Evolutionary conservation across 1,284 basidiomycete genomes (phyloP), one percentile per base, ranked within the genome.

Genomic region (Moesziomyces parantarcticus): DNA sequence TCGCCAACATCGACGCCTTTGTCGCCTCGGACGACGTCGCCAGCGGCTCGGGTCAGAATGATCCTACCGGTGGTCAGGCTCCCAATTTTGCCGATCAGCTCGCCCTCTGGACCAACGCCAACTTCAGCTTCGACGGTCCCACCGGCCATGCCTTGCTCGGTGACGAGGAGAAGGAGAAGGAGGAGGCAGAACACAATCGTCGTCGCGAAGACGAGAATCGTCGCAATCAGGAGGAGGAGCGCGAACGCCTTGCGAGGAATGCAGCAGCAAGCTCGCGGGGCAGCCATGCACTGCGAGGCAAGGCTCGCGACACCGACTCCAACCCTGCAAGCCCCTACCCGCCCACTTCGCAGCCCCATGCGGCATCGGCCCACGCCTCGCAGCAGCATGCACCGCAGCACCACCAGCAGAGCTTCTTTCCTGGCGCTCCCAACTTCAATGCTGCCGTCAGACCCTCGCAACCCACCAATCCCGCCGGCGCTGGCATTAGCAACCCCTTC

Each of bases 91-190:
- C 81, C 34, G 81, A 83, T 40, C 82, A 83, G 54, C 75, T 83
- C 6, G 79, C 79, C 7, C 73, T 83, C 3, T 83, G 82, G 82
- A 83, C 81, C 44, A 83, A 81, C 41, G 81, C 81, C 45, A 82
- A 78, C 59, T 83, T 83, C 60, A 78, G 69, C 56, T 83, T 83
- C 51, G 82, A 83, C 42, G 81, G 81, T 14, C 81, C 82, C 22
- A 82, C 81, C 22, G 82, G 82, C 11, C 81, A 82, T 46, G 82
- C 82, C 5, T 57, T 83, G 47, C 66, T 83, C 26, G 80, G 72
- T 23, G 81, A 83, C 40, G 81, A 83, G 47, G 80, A 83, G 18
- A 83, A 83, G 61, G 77, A 81, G 23, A 77, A 79, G 64, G 75
- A 76, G 18, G 79, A 79, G 44, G 76, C 63, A 22, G 75, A 79